Conservation (phyloP, 1,284 basidiomycete genomes). For the Leccinum angustisporum region DNA sequence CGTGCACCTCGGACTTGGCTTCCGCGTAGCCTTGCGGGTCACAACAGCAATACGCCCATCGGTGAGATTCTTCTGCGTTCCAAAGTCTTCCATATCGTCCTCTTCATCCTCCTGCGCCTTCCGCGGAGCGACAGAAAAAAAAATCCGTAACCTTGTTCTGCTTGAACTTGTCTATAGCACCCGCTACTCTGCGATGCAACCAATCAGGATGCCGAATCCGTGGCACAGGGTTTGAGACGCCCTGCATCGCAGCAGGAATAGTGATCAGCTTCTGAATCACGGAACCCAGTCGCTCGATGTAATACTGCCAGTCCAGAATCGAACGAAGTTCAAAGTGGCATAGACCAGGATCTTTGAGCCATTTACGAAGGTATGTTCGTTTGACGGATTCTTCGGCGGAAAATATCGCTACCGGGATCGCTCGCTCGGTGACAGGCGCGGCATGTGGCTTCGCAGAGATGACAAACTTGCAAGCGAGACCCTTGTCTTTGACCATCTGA, state of each 20-base stretch:
- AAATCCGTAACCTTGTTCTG: constrained; percentile 96
- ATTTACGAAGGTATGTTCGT: constrained; percentile 89
- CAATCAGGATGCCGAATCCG: constrained; percentile 97
- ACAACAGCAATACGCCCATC: constrained; percentile 56
- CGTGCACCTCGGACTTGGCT: constrained; percentile 54
- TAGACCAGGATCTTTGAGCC: constrained; percentile 93
- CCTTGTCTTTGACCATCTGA: constrained; percentile 99
- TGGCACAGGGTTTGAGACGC: constrained; percentile 94
- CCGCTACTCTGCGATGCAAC: constrained; percentile 89
- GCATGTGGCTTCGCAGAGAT: constrained; percentile 94
- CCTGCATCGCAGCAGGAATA: constrained; percentile 98
- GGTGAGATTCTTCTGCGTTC: constrained; percentile 31
- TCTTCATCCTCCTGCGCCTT: constrained; percentile 37
- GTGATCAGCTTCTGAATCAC: constrained; percentile 99
- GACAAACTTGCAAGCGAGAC: constrained; percentile 98
- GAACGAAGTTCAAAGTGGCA: constrained; percentile 89
- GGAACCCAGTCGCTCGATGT: constrained; percentile 96
- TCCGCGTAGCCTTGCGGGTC: constrained; percentile 47
- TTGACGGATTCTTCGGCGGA: constrained; percentile 93
- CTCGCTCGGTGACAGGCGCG: constrained; percentile 95
- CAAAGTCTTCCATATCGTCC: constrained; percentile 71
- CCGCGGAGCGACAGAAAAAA: constrained; percentile 58
- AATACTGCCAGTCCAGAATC: constrained; percentile 98
- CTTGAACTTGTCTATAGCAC: constrained; percentile 93
- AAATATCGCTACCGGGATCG: constrained; percentile 98